Evolutionary conservation across 176 grass and related monocot species (phyloP).

Genomic region (Musa schizocarpa): DNA sequence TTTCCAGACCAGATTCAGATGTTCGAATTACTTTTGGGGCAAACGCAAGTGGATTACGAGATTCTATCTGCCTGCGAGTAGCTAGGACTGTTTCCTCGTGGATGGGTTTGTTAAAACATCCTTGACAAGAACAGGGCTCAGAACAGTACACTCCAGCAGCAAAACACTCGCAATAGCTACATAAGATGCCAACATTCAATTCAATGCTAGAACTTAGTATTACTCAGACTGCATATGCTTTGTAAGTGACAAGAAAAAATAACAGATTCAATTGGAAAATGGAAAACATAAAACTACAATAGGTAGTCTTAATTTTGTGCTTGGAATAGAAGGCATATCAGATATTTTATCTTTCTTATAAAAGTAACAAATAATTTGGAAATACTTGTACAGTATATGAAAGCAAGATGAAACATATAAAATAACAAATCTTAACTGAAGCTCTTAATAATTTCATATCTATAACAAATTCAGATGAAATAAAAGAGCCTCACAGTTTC

Average conservation of each 20-base stretch:
- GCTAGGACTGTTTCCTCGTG: conserved; percentile 96
- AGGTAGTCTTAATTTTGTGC: too few species aligned
- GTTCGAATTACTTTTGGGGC: conserved; percentile 87
- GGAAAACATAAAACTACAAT: neutral
- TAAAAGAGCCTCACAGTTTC: conserved; percentile 63
- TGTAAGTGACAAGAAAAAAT: neutral
- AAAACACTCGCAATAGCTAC: conserved; percentile 98
- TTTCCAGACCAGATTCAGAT: conserved; percentile 56
- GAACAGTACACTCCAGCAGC: conserved; percentile 98
- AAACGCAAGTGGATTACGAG: conserved; percentile 93
- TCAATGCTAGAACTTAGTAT: neutral
- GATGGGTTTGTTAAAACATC: conserved; percentile 90
- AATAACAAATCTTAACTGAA: neutral
- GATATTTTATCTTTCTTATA: neutral
- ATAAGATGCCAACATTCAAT: conserved; percentile 12
- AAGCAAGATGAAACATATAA: too few species aligned
- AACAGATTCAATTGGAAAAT: neutral
- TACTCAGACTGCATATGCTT: too few species aligned
- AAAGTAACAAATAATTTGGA: too few species aligned
- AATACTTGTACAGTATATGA: too few species aligned
- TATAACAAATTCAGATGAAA: neutral
- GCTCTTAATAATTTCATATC: too few species aligned
- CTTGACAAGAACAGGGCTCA: conserved; percentile 89
- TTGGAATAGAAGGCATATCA: neutral
- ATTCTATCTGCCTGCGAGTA: conserved; percentile 93